phyloP scores from a whole-genome alignment of 2,329 filamentous ascomycete species.

The Pseudogymnoascus sp. region DNA sequence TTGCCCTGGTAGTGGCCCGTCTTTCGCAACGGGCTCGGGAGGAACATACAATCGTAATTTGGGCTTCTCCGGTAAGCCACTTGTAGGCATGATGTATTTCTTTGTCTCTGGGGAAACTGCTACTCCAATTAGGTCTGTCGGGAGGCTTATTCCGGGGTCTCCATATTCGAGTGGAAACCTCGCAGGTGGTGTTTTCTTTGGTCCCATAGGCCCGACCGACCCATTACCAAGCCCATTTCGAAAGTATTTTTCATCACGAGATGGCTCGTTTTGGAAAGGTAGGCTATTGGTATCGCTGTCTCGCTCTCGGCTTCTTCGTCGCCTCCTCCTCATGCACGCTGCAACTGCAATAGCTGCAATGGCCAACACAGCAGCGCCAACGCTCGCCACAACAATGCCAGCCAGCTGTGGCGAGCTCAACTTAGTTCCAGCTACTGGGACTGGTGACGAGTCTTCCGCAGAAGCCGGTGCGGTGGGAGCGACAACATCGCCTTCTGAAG shows the following conservation, averaged over 20 bases:
- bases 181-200: conserved; percentile 19
- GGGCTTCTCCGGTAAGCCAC: conserved; percentile 26
- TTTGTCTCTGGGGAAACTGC: conserved; percentile 23
- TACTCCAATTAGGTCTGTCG: conserved; percentile 24
- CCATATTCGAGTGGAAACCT: conserved; percentile 24
- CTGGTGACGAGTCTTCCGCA: background rate
- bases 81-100: conserved; percentile 15
- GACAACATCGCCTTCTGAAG: background rate
- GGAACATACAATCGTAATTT: conserved; percentile 23
- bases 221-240: conserved; percentile 15
- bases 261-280: conserved; percentile 25
- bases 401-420: conserved; percentile 41
- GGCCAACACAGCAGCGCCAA: conserved; percentile 41
- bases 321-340: conserved; percentile 29
- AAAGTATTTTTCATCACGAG: conserved; percentile 16
- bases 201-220: conserved; percentile 15
- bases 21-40: conserved; percentile 12
- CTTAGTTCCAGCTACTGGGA: conserved; percentile 9
- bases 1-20: conserved; percentile 4
- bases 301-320: conserved; percentile 17
- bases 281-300: conserved; percentile 25
- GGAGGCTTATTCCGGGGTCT: conserved; percentile 26
- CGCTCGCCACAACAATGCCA: conserved; percentile 49
- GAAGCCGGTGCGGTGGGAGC: background rate
- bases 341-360: conserved; percentile 37